Conservation (phyloP, 495 filamentous ascomycete genomes). For the Penicillium lagena region DNA sequence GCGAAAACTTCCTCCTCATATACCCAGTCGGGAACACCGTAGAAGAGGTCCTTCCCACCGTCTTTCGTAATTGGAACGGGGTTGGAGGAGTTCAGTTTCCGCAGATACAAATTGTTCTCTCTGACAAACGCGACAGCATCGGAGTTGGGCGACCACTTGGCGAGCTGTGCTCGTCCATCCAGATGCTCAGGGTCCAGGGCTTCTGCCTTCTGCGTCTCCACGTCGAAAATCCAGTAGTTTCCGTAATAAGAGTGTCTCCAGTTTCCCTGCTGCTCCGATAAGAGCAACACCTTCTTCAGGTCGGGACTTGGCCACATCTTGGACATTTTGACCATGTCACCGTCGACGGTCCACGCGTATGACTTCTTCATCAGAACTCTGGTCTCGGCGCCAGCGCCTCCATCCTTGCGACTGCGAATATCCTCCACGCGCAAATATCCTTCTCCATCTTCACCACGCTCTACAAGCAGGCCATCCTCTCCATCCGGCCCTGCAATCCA, state of each 20-base stretch:
- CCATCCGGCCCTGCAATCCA: slow-evolving; percentile 85
- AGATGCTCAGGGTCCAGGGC: slow-evolving; percentile 67
- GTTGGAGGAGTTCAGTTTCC: slow-evolving; percentile 54
- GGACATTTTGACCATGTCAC: slow-evolving; percentile 41
- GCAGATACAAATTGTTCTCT: slow-evolving; percentile 82
- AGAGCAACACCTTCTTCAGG: slow-evolving; percentile 74
- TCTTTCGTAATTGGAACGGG: slow-evolving; percentile 77
- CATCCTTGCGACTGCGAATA: slow-evolving; percentile 53
- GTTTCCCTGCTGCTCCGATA: slow-evolving; percentile 62
- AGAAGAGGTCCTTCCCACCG: slow-evolving; percentile 81
- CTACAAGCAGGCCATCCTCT: slow-evolving; percentile 79
- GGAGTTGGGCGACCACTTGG: slow-evolving; percentile 82
- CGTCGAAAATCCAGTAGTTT: slow-evolving; percentile 90
- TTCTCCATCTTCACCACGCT: slow-evolving; percentile 49
- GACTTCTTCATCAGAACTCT: slow-evolving; percentile 68
- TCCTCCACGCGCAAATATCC: slow-evolving; percentile 85
- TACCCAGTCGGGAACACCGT: slow-evolving; percentile 98
- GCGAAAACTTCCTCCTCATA: slow-evolving; percentile 94
- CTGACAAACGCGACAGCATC: slow-evolving; percentile 80
- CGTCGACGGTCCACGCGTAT: slow-evolving; percentile 49
- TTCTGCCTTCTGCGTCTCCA: slow-evolving; percentile 70
- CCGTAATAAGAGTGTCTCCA: slow-evolving; percentile 88
- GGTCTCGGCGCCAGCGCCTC: slow-evolving; percentile 36
- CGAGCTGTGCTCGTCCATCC: slow-evolving; percentile 70
- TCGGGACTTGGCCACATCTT: slow-evolving; percentile 73